A percentile compares a stretch with the other conserved stretches of the same genome.
These are phyloP conservation scores for Scenedesmus sp. DNA, from an alignment of 163 green algal genomes.

Conservation along the genomic window DNA sequence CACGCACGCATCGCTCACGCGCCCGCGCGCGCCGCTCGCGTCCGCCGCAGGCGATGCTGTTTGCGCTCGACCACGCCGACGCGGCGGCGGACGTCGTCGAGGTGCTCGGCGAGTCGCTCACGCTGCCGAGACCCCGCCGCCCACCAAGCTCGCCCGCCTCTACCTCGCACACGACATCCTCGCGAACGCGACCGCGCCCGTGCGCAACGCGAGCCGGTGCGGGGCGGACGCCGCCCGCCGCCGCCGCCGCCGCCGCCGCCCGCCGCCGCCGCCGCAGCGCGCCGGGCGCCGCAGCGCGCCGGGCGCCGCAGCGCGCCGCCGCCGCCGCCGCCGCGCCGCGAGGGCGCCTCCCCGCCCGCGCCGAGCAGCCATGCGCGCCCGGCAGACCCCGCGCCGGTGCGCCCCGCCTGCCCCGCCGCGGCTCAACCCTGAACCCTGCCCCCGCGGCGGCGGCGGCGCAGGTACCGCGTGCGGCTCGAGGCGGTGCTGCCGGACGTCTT, in stretches of 20 bases:
- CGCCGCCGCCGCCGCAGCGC: no score
- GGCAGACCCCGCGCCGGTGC: no score
- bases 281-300: no score
- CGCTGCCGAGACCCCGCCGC: constrained; percentile 85
- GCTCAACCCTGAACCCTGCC: no score
- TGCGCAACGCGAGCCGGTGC: constrained; percentile 84
- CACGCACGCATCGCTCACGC: no score
- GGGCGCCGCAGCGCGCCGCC: no score
- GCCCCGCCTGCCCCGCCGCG: no score
- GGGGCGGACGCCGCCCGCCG: no score
- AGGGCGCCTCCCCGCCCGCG: not conserved
- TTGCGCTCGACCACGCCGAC: constrained; percentile 91
- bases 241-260: no score
- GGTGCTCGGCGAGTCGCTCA: constrained; percentile 71
- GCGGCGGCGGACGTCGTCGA: constrained; percentile 71
- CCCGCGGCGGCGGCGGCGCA: not conserved
- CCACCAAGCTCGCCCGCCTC: constrained; percentile 82
- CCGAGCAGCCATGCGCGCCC: no score
- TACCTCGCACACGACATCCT: constrained; percentile 95
- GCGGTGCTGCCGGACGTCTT: constrained; percentile 89
- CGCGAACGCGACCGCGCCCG: constrained; percentile 88
- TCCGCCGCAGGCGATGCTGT: constrained; percentile 93
- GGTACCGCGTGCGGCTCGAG: constrained; percentile 68
- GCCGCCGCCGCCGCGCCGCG: no score
- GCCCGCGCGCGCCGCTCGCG: no score